These are phyloP conservation scores for Chytridiales sp. DNA, from an alignment of 371 early-diverging fungal genomes.

Conservation along the genomic window DNA sequence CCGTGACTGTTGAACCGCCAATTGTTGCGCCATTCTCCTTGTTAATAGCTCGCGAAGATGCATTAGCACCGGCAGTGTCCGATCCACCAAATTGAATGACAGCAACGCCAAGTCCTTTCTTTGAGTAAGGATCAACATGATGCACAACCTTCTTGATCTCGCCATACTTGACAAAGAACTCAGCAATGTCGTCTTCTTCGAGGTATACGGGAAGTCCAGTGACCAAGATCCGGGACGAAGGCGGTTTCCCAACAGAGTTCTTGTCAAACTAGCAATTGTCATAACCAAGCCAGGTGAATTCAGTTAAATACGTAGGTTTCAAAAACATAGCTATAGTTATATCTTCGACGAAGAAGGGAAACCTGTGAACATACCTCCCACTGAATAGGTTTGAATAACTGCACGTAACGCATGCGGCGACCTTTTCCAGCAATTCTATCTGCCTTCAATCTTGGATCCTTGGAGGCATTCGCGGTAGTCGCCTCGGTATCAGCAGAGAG, in stretches of 20 bases:
- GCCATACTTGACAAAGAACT: constrained; percentile 10
- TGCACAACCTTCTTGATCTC: background rate
- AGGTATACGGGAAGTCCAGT: constrained; percentile 20
- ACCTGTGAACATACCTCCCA: constrained; percentile 6
- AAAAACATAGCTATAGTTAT: too few species aligned
- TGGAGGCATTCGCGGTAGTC: too few species aligned
- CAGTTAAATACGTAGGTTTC: too few species aligned
- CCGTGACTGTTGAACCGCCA: constrained; percentile 56
- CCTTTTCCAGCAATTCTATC: constrained; percentile 1
- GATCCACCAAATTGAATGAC: background rate
- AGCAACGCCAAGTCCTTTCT: constrained; percentile 9
- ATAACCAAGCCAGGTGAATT: background rate
- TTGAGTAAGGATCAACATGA: background rate
- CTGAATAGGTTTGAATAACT: background rate
- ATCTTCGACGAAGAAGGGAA: too few species aligned
- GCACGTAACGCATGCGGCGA: background rate
- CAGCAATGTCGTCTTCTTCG: background rate
- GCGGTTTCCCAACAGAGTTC: constrained; percentile 1
- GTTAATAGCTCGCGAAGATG: constrained; percentile 54
- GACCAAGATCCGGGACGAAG: constrained; percentile 4
- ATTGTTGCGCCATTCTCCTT: constrained; percentile 60
- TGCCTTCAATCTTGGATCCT: too few species aligned
- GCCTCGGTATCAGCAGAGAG: too few species aligned
- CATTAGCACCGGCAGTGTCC: constrained; percentile 17
- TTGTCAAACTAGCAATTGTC: background rate